A percentile compares a stretch with the other conserved stretches of the same genome.
phyloP scores from a whole-genome alignment of 164 flowering plant genomes.

The Euptelea pleiosperma region DNA sequence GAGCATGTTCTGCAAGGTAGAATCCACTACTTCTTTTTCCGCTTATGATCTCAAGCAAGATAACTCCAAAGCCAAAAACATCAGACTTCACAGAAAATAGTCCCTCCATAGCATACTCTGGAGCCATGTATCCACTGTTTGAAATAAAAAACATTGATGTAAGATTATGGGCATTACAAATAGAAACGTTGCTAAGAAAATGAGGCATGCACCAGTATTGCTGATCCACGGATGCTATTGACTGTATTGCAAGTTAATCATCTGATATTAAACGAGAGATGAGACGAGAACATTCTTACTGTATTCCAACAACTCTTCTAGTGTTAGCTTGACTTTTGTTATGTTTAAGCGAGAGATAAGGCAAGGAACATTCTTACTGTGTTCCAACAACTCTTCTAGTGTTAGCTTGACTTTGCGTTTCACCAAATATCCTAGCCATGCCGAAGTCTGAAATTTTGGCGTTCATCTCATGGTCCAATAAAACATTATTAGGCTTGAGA shows the following conservation, averaged over 20 bases:
- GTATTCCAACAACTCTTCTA: conserved; percentile 24
- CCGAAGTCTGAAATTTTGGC: conserved; percentile 39
- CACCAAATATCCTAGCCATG: conserved; percentile 28
- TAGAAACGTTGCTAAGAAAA: neutral
- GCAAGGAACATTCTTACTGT: conserved; percentile 4
- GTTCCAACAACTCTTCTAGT: conserved; percentile 28
- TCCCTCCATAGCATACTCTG: conserved; percentile 31
- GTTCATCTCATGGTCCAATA: conserved; percentile 24
- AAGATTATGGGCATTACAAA: neutral
- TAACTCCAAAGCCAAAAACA: conserved; percentile 25
- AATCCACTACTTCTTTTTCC: conserved; percentile 18
- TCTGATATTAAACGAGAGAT: no score
- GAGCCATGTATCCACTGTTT: conserved; percentile 31
- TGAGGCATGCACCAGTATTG: neutral
- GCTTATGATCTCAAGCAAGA: conserved; percentile 27
- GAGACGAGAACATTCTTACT: conserved; percentile 5
- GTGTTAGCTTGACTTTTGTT: conserved; percentile 21
- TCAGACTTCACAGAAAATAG: conserved; percentile 29
- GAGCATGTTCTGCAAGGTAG: conserved; percentile 3
- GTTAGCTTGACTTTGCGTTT: conserved; percentile 16
- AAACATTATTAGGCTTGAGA: conserved; percentile 30
- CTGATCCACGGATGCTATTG: no score
- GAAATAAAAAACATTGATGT: neutral
- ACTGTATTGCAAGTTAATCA: no score
- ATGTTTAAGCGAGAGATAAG: neutral